These are phyloP conservation scores for Entomortierella parvispora DNA, from an alignment of 192 early-diverging fungal genomes.

Conservation along the genomic window DNA sequence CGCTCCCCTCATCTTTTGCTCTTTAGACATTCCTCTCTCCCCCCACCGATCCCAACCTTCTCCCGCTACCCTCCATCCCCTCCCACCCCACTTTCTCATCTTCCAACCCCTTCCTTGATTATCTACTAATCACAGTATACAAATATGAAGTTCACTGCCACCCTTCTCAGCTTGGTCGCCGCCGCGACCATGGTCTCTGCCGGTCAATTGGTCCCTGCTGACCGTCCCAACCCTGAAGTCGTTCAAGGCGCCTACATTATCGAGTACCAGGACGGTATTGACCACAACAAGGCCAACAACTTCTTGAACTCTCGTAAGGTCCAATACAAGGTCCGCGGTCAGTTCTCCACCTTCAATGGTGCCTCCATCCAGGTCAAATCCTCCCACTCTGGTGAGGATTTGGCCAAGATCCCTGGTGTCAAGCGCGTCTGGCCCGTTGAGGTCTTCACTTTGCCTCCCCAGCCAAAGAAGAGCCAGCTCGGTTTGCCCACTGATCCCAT, in stretches of 20 bases:
- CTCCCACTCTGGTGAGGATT: slow-evolving; percentile 24
- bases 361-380: slow-evolving; percentile 53
- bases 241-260: slow-evolving; percentile 1
- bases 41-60: too few relatives aligned
- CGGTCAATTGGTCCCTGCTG: neutral
- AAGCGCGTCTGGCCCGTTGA: slow-evolving; percentile 65
- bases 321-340: slow-evolving; percentile 28
- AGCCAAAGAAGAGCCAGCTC: neutral
- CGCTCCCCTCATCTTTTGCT: too few relatives aligned
- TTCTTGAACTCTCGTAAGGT: slow-evolving; percentile 13
- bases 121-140: too few relatives aligned
- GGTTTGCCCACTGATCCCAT: slow-evolving; percentile 5
- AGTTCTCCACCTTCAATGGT: slow-evolving; percentile 58
- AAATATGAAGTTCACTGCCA: too few relatives aligned
- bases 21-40: too few relatives aligned
- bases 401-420: slow-evolving; percentile 41
- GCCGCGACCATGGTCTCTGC: slow-evolving; percentile 7
- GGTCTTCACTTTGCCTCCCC: slow-evolving; percentile 19
- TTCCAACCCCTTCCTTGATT: too few relatives aligned
- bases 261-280: neutral
- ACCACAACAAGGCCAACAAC: slow-evolving; percentile 11
- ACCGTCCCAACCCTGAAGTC: neutral
- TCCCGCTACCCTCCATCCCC: too few relatives aligned
- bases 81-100: too few relatives aligned
- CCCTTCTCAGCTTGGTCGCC: neutral